Conservation (phyloP, 257 asterid genomes). For the Fraxinus cuspidata region DNA sequence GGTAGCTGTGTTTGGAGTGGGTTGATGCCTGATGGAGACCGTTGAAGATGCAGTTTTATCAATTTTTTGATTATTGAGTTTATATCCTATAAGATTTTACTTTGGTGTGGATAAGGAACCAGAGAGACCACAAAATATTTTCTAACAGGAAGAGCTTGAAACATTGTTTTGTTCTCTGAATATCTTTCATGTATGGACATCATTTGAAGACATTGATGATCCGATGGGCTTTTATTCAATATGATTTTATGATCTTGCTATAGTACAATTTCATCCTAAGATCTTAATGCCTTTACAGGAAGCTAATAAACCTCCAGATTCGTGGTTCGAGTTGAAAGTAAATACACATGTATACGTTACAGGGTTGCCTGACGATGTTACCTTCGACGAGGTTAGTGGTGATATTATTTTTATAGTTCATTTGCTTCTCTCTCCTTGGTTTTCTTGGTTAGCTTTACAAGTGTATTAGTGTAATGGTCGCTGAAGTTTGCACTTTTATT, state of each 20-base stretch:
- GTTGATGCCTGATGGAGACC: not conserved
- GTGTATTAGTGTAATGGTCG: not conserved
- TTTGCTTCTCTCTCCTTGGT: constrained; percentile 8
- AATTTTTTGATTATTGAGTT: not conserved
- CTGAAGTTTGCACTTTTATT: constrained; percentile 18
- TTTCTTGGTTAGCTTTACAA: constrained; percentile 5
- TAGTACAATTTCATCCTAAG: constrained; percentile 12
- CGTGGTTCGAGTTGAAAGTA: constrained; percentile 97
- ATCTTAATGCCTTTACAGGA: constrained; percentile 50
- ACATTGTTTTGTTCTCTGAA: not conserved
- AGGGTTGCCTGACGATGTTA: constrained; percentile 95
- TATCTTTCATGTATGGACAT: not conserved
- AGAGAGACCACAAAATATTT: not conserved
- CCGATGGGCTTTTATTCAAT: not conserved
- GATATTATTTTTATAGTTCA: constrained; percentile 13
- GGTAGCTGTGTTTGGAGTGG: not conserved
- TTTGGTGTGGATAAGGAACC: not conserved
- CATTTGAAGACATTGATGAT: not conserved
- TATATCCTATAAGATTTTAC: not conserved
- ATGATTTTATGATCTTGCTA: not conserved
- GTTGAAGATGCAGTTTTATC: not conserved
- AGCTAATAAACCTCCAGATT: constrained; percentile 91
- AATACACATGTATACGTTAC: constrained; percentile 93
- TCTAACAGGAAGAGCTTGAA: not conserved
- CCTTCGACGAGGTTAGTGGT: constrained; percentile 78